Evolutionary conservation across 176 grass and related monocot genomes (phyloP).

Genomic region (Lolium perenne): DNA sequence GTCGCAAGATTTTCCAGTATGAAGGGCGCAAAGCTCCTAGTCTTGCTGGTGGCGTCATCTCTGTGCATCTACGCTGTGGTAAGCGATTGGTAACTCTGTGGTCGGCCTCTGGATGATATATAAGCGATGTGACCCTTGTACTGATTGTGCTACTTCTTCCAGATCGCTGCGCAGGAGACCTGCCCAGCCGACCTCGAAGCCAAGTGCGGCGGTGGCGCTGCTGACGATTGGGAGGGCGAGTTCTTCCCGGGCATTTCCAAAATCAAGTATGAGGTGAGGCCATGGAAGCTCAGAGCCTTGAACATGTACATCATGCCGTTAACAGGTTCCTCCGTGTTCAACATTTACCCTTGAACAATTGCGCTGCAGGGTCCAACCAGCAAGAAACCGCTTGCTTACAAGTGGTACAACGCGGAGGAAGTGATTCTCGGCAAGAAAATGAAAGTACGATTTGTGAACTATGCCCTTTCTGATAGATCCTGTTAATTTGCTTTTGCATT

Average conservation of each 20-base stretch:
- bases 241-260: constrained; percentile 81
- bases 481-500: not conserved
- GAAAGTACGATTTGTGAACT: constrained; percentile 55
- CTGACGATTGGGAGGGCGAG: constrained; percentile 74
- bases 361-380: constrained; percentile 63
- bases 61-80: constrained; percentile 50
- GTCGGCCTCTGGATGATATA: not conserved
- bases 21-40: constrained; percentile 45
- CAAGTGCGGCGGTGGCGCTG: constrained; percentile 52
- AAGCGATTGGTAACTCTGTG: constrained; percentile 2
- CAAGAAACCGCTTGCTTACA: constrained; percentile 88
- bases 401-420: constrained; percentile 94
- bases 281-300: not conserved
- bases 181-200: constrained; percentile 68
- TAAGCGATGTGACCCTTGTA: not conserved
- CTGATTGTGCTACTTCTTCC: constrained; percentile 3
- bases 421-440: constrained; percentile 96
- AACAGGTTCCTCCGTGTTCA: not conserved
- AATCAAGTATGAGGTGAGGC: constrained; percentile 87
- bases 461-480: not conserved
- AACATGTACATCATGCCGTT: not conserved
- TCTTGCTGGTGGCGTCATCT: constrained; percentile 44
- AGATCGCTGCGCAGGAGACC: constrained; percentile 56
- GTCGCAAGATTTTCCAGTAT: constrained; percentile 34
- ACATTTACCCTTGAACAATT: constrained; percentile 10